phyloP scores from a whole-genome alignment of 192 early-diverging fungal species.

The Linnemannia schmuckeri region DNA sequence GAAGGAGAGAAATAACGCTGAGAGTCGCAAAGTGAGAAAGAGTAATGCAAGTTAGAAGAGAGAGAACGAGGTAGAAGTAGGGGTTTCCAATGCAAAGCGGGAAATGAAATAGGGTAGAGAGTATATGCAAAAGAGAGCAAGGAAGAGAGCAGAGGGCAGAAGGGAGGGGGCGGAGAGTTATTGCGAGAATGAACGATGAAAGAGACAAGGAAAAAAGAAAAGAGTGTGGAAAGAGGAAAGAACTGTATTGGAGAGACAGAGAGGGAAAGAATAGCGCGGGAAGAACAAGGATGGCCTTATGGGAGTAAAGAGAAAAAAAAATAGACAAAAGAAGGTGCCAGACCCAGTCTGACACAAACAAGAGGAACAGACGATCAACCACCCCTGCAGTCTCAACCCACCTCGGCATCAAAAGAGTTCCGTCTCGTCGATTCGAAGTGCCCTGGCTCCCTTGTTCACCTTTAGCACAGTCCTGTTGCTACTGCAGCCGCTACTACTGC shows the following conservation, averaged over 20 bases:
- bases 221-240: background rate
- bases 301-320: no score
- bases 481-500: background rate
- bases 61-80: background rate
- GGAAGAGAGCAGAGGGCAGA: background rate
- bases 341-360: no score
- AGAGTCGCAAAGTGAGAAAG: background rate
- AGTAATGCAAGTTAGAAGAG: background rate
- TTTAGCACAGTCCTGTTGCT: background rate
- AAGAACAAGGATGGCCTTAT: no score
- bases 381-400: background rate
- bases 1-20: background rate
- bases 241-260: background rate
- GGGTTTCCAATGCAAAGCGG: background rate
- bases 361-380: no score
- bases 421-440: background rate
- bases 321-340: no score
- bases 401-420: background rate
- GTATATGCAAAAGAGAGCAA: background rate
- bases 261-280: background rate
- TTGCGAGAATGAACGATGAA: no score
- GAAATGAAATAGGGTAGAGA: background rate
- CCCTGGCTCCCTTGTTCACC: background rate
- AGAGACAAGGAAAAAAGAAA: background rate
- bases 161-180: background rate